Evolutionary conservation across 1,284 basidiomycete genomes (phyloP).

Genomic region (Rhodofomes roseus): DNA sequence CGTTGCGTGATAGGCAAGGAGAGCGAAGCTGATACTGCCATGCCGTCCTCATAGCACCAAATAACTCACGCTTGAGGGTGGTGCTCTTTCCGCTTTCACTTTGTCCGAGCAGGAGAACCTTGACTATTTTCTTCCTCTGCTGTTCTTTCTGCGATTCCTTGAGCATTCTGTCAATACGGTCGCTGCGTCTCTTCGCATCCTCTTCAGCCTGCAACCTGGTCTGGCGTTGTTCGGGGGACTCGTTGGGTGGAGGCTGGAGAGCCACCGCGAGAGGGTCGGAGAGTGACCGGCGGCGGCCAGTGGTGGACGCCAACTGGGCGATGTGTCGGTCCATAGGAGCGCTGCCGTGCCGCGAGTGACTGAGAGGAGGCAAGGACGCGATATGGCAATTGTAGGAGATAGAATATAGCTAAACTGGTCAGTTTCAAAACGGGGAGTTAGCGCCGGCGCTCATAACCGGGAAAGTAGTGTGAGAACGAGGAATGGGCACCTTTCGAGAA

Average conservation of each 20-base stretch:
- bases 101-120: slow-evolving; percentile 76
- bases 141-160: slow-evolving; percentile 54
- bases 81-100: slow-evolving; percentile 82
- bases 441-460: slow-evolving; percentile 6
- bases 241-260: slow-evolving; percentile 65
- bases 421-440: slow-evolving; percentile 8
- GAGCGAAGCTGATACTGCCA: slow-evolving; percentile 9
- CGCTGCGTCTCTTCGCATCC: slow-evolving; percentile 69
- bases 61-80: slow-evolving; percentile 74
- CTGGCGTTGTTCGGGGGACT: slow-evolving; percentile 61
- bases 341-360: slow-evolving; percentile 1
- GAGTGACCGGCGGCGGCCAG: slow-evolving; percentile 21
- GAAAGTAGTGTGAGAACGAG: slow-evolving; percentile 10
- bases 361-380: slow-evolving; percentile 5
- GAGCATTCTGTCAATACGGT: slow-evolving; percentile 75
- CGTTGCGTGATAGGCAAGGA: background rate
- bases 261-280: slow-evolving; percentile 69
- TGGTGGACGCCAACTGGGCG: slow-evolving; percentile 10
- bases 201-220: slow-evolving; percentile 56
- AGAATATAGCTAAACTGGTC: slow-evolving; percentile 9
- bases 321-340: slow-evolving; percentile 11
- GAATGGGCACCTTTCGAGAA: slow-evolving; percentile 10
- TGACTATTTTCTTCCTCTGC: slow-evolving; percentile 61
- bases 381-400: slow-evolving; percentile 8
- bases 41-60: slow-evolving; percentile 4